Percentiles rank a stretch among this genome's conserved stretches.
These are phyloP conservation scores for Neurospora cerealis DNA, from an alignment of 495 filamentous ascomycete genomes.

Conservation along the genomic window DNA sequence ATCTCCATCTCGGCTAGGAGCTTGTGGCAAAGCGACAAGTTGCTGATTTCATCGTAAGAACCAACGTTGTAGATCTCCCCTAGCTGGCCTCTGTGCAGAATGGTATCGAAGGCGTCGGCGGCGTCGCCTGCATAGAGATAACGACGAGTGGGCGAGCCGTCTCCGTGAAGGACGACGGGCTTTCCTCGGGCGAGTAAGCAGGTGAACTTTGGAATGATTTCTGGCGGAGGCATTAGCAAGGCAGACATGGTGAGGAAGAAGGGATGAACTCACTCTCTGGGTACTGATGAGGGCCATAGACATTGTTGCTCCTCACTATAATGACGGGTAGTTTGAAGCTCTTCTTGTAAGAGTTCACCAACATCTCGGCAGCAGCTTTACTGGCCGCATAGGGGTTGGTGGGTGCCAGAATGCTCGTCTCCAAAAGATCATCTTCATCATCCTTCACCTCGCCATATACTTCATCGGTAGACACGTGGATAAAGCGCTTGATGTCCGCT, in stretches of 20 bases:
- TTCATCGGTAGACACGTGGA: constrained; percentile 69
- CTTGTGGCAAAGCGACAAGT: constrained; percentile 46
- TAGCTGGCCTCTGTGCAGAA: constrained; percentile 56
- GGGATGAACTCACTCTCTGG: constrained; percentile 53
- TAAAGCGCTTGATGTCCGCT: constrained; percentile 52
- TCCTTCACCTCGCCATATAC: constrained; percentile 65
- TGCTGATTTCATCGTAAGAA: constrained; percentile 57
- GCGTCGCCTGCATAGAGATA: constrained; percentile 66
- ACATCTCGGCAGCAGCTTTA: constrained; percentile 75
- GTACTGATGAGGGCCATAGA: constrained; percentile 71
- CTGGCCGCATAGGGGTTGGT: constrained; percentile 71
- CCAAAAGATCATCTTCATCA: constrained; percentile 50
- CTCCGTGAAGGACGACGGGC: constrained; percentile 58
- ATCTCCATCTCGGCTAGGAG: constrained; percentile 46
- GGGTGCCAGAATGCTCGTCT: constrained; percentile 52
- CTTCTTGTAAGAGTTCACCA: constrained; percentile 64
- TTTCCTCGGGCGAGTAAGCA: constrained; percentile 47
- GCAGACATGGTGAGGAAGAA: not conserved
- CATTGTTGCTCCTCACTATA: constrained; percentile 67
- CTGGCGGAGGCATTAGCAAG: constrained; percentile 22
- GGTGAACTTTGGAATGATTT: constrained; percentile 69
- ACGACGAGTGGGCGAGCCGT: constrained; percentile 54
- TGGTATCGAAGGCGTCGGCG: constrained; percentile 67
- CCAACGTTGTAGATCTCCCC: constrained; percentile 68
- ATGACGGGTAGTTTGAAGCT: constrained; percentile 62